These are phyloP conservation scores for Dioscorea dumetorum DNA, from an alignment of 106 monocot genomes.

Conservation along the genomic window DNA sequence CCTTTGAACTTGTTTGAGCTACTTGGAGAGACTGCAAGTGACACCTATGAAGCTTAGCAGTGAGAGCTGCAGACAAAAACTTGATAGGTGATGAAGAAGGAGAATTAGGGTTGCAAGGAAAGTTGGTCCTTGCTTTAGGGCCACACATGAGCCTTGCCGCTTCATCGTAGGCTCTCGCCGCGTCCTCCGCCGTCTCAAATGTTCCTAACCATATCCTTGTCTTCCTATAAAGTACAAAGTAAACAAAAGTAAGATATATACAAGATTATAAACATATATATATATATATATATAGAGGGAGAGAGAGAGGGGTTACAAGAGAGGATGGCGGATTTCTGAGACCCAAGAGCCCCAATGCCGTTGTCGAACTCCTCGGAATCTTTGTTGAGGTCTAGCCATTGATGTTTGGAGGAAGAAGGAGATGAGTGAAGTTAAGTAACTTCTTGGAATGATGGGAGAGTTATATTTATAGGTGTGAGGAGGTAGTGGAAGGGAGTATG, in stretches of 20 bases:
- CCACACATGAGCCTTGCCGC: conserved; percentile 77
- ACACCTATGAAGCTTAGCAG: conserved; percentile 56
- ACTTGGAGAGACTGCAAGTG: conserved; percentile 31
- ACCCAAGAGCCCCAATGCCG: conserved; percentile 95
- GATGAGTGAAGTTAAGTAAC: not conserved
- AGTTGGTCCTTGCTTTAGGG: conserved; percentile 54
- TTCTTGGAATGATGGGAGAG: too few relatives aligned
- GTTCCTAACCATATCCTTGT: conserved; percentile 88
- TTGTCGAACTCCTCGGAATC: conserved; percentile 74
- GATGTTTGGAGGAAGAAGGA: not conserved
- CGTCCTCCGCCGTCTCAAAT: conserved; percentile 84
- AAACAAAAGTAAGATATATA: not conserved
- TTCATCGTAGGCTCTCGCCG: conserved; percentile 81
- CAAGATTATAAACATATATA: not conserved
- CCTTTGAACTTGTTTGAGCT: not conserved
- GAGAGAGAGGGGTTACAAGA: conserved; percentile 37
- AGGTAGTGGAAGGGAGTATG: too few relatives aligned
- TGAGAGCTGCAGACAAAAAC: conserved; percentile 51
- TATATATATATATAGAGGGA: too few relatives aligned
- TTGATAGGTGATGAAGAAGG: conserved; percentile 3
- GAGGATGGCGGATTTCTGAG: conserved; percentile 79
- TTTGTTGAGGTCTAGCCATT: conserved; percentile 56
- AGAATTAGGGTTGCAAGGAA: conserved; percentile 27
- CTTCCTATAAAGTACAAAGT: conserved; percentile 61
- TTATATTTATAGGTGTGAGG: too few relatives aligned